These are phyloP conservation scores for Xerocomus amazonicus DNA, from an alignment of 1,284 basidiomycete genomes.

Conservation along the genomic window DNA sequence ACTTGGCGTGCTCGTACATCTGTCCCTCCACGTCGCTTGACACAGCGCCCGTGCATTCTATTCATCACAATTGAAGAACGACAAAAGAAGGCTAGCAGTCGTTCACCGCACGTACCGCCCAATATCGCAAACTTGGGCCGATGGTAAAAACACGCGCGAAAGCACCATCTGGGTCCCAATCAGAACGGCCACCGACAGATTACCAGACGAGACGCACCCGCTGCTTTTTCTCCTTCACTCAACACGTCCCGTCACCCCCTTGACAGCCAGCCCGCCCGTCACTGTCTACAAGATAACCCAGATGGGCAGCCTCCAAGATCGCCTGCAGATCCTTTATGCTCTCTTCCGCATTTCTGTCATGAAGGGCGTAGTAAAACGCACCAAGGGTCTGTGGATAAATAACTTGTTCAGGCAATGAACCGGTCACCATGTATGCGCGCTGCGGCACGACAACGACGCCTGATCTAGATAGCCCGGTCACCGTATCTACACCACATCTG, in stretches of 20 bases:
- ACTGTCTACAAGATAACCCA: constrained; percentile 82
- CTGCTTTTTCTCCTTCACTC: constrained; percentile 94
- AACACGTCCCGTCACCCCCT: constrained; percentile 97
- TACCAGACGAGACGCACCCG: constrained; percentile 44
- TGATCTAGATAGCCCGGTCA: constrained; percentile 39
- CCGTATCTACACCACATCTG: constrained; percentile 17
- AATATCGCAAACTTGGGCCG: constrained; percentile 72
- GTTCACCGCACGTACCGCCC: constrained; percentile 50
- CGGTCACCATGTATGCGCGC: constrained; percentile 86
- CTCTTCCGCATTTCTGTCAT: constrained; percentile 41
- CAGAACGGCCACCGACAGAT: background rate
- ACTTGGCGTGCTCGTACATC: constrained; percentile 94
- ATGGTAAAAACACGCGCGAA: constrained; percentile 82
- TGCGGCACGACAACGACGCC: constrained; percentile 90
- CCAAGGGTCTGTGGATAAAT: constrained; percentile 86
- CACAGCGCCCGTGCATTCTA: constrained; percentile 94
- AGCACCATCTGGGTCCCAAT: constrained; percentile 65
- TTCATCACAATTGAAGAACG: too few species aligned
- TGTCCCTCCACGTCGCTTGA: constrained; percentile 94
- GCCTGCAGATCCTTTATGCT: constrained; percentile 66
- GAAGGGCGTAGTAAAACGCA: constrained; percentile 58
- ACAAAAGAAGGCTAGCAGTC: too few species aligned
- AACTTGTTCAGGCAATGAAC: constrained; percentile 83
- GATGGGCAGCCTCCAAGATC: constrained; percentile 77
- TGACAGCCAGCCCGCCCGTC: constrained; percentile 85